These are phyloP conservation scores for Volvariella volvacea DNA, from an alignment of 1,284 basidiomycete genomes.

Conservation along the genomic window DNA sequence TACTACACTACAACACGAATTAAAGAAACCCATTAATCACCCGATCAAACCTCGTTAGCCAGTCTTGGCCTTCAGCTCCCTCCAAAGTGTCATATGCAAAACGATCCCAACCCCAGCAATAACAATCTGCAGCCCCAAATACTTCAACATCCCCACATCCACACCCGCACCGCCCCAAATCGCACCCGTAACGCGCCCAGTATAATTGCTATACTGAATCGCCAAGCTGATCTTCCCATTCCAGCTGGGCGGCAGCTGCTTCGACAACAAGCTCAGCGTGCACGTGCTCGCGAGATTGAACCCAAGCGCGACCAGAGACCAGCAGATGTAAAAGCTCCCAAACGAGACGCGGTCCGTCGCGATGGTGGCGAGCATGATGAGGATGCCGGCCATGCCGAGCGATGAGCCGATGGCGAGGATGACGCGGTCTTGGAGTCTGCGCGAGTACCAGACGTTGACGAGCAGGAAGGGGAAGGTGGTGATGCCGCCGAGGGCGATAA, in stretches of 20 bases:
- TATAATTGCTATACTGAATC: conserved; percentile 65
- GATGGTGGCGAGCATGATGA: conserved; percentile 44
- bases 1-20: too few species aligned
- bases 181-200: conserved; percentile 55
- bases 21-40: too few species aligned
- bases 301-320: conserved; percentile 63
- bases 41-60: conserved; percentile 26
- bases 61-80: conserved; percentile 57
- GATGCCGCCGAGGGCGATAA: conserved; percentile 62
- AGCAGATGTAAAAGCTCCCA: conserved; percentile 51
- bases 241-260: conserved; percentile 59
- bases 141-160: conserved; percentile 56
- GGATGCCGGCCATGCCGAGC: conserved; percentile 45
- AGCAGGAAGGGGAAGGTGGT: conserved; percentile 62
- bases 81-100: conserved; percentile 53
- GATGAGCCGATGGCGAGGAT: conserved; percentile 48
- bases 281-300: conserved; percentile 66
- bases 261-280: conserved; percentile 58
- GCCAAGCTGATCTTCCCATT: conserved; percentile 48
- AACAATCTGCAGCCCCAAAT: conserved; percentile 54
- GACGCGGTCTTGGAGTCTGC: conserved; percentile 53
- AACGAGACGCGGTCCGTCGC: conserved; percentile 34
- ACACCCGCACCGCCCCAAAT: conserved; percentile 65
- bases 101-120: conserved; percentile 52
- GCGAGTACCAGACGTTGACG: conserved; percentile 49